Base-by-base conservation (phyloP, 345 rosid species). In the Carallia brachiata region DNA sequence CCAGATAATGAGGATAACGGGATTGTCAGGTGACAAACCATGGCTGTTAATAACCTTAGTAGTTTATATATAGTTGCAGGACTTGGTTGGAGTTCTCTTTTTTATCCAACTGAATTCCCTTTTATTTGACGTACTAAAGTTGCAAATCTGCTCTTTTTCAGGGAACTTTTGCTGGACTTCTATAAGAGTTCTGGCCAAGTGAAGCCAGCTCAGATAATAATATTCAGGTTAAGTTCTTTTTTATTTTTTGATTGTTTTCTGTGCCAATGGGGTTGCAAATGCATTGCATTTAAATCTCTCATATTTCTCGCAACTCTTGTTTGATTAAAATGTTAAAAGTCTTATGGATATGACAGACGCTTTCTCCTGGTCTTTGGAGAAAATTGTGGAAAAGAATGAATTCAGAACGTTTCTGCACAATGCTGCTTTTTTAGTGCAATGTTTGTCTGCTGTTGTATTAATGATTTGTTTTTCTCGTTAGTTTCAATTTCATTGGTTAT, bases 131-230 rank as follows among this genome's bases (percentile, higher is more conserved):
- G 18, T 55, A 55, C 5, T 54, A 4, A 67, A 54, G 52, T 13
- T 50, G 27, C 48, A 31, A 47, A 64, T 19, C 15, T 36, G 18
- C 27, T 44, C 44, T 6, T 23, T 72, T 65, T 52, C 67, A 73
- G 77, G 77, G 77, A 73, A 52, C 61, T 73, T 37, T 15, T 73
- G 62, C 28, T 68, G 60, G 78, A 68, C 66, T 74, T 56, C 69
- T 68, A 74, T 36, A 39, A 4, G 56, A 69, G 78, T 54, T 74
- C 73, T 19, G 78, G 69, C 36, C 68, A 74, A 57, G 56, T 59
- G 34, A 74, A 74, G 63, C 73, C 72, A 17, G 63, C 62, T 16
- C 68, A 67, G 58, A 74, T 69, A 47, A 74, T 74, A 68, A 68
- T 68, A 55, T 74, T 68, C 68, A 68, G 78, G 78, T 73, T 44